A percentile compares a stretch with the other conserved stretches of the same genome.
These are phyloP conservation scores for Hibiscus tridactylites DNA, from an alignment of 345 rosid genomes.

Conservation along the genomic window DNA sequence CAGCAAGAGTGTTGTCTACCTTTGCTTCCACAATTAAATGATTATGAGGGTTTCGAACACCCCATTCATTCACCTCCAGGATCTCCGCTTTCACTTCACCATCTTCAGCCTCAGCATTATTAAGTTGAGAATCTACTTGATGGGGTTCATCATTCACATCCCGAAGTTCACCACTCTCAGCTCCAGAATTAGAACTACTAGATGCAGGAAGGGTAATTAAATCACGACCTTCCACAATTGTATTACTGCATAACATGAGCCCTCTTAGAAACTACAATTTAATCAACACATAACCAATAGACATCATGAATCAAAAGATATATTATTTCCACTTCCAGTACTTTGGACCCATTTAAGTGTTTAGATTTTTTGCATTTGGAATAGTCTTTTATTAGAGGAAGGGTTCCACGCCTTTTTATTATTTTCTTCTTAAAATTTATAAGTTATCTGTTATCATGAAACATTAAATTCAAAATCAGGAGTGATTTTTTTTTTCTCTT, in stretches of 20 bases:
- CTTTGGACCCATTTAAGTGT: not conserved
- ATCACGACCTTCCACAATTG: conserved; percentile 46
- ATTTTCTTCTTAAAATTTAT: not conserved
- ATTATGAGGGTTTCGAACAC: conserved; percentile 28
- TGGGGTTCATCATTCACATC: conserved; percentile 25
- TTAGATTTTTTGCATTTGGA: not conserved
- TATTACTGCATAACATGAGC: not conserved
- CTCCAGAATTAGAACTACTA: conserved; percentile 20
- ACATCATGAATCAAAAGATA: not conserved
- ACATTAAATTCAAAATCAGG: not conserved
- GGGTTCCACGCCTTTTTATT: not conserved
- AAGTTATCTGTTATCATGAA: not conserved
- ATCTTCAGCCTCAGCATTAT: conserved; percentile 18
- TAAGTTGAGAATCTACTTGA: conserved; percentile 24
- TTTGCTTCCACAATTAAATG: conserved; percentile 22
- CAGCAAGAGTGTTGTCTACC: conserved; percentile 32
- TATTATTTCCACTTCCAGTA: not conserved
- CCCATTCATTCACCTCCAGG: conserved; percentile 27
- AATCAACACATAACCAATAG: not conserved
- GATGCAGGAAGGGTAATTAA: conserved; percentile 26
- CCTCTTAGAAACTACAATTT: not conserved
- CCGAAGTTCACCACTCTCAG: conserved; percentile 24
- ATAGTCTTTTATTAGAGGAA: not conserved
- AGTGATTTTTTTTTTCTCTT: not conserved
- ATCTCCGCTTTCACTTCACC: conserved; percentile 24